These are phyloP conservation scores for Pseudognaphalium luteoalbum DNA, from an alignment of 129 eudicot genomes.

Conservation along the genomic window DNA sequence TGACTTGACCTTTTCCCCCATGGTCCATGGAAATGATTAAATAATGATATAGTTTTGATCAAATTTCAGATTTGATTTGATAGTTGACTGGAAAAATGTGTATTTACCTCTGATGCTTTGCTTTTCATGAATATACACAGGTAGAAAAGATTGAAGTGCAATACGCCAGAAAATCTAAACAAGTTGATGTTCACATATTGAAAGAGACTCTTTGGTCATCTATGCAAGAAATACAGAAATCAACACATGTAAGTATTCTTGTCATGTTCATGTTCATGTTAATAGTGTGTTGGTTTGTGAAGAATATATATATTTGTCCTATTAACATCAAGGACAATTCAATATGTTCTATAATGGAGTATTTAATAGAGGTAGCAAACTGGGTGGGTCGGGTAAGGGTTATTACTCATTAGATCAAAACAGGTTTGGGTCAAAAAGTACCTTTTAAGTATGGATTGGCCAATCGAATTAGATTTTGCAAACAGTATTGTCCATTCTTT, in stretches of 20 bases:
- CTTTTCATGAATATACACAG: slow-evolving; percentile 34
- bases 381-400: slow-evolving; percentile 6
- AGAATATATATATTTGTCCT: not conserved
- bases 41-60: not conserved
- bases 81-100: not conserved
- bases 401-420: not conserved
- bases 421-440: not conserved
- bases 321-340: not conserved
- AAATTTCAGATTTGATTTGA: not conserved
- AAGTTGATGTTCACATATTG: slow-evolving; percentile 89
- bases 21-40: not conserved
- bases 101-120: slow-evolving; percentile 6
- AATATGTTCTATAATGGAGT: not conserved
- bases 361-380: not conserved
- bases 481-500: not conserved
- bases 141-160: slow-evolving; percentile 71
- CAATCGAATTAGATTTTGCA: not conserved
- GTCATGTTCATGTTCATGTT: slow-evolving; percentile 17
- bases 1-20: not conserved
- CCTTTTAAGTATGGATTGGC: not conserved
- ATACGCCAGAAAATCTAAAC: slow-evolving; percentile 79
- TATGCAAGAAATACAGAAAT: slow-evolving; percentile 48
- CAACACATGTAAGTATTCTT: slow-evolving; percentile 40
- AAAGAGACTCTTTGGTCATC: slow-evolving; percentile 82
- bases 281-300: slow-evolving; percentile 9